These are phyloP conservation scores for Aspergillus aculeatus DNA, from an alignment of 2,329 filamentous ascomycete genomes.

Conservation along the genomic window DNA sequence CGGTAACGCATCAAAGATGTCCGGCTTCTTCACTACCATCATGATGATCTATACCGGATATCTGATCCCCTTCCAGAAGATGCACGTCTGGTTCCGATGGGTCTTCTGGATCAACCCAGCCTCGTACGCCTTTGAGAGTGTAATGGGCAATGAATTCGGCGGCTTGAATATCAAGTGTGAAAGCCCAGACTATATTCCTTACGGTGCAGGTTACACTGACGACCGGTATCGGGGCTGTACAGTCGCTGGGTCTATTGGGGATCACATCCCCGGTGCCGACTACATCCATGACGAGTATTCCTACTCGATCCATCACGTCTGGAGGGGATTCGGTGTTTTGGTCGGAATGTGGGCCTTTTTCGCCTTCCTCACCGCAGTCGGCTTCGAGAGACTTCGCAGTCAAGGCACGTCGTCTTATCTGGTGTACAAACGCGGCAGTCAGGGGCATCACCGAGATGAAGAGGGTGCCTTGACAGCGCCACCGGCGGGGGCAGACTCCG, in stretches of 20 bases:
- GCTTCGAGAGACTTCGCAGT: conserved; percentile 59
- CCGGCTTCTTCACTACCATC: conserved; percentile 38
- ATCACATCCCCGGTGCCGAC: conserved; percentile 49
- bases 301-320: conserved; percentile 57
- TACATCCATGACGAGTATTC: conserved; percentile 56
- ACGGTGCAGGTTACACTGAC: conserved; percentile 40
- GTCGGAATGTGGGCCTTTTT: conserved; percentile 72
- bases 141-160: conserved; percentile 69
- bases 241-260: conserved; percentile 19
- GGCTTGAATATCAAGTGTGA: conserved; percentile 53
- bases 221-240: conserved; percentile 29
- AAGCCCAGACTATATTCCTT: conserved; percentile 49
- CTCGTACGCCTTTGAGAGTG: conserved; percentile 65
- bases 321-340: conserved; percentile 76
- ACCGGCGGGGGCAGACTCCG: too few relatives aligned
- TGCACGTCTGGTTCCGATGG: conserved; percentile 65
- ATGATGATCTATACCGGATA: conserved; percentile 44
- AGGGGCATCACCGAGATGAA: conserved; percentile 5
- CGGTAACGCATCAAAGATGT: conserved; percentile 49
- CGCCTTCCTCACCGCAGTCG: conserved; percentile 68
- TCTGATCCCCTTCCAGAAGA: conserved; percentile 57
- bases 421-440: conserved; percentile 41
- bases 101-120: conserved; percentile 64
- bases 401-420: too few relatives aligned
- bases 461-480: conserved; percentile 10